phyloP scores from a whole-genome alignment of 1,139 yeast species.

The Kodamaea plutei region DNA sequence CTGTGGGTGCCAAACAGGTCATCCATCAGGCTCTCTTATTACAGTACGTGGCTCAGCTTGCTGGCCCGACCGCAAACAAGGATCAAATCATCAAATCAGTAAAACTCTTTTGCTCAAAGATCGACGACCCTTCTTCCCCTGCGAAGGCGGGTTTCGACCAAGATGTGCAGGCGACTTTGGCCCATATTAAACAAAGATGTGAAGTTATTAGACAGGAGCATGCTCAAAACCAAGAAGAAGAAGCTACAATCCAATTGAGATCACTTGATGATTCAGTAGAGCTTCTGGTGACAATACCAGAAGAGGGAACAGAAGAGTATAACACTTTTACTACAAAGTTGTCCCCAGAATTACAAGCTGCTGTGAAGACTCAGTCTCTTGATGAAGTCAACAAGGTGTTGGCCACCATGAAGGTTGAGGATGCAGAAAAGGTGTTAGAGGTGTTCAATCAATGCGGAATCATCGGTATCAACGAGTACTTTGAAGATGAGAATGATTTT shows the following conservation, averaged over 20 bases:
- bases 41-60: conserved; percentile 70
- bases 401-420: conserved; percentile 68
- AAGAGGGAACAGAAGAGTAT: conserved; percentile 48
- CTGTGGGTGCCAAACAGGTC: conserved; percentile 50
- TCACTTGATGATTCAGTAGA: conserved; percentile 83
- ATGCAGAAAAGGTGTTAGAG: conserved; percentile 76
- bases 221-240: conserved; percentile 44
- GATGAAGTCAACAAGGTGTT: conserved; percentile 84
- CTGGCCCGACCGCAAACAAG: conserved; percentile 32
- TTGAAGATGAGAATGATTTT: conserved; percentile 25
- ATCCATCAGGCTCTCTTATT: conserved; percentile 78
- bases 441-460: conserved; percentile 78
- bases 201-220: conserved; percentile 51
- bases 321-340: conserved; percentile 50
- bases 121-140: conserved; percentile 51
- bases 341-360: conserved; percentile 64
- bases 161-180: conserved; percentile 67
- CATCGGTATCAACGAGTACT: conserved; percentile 56
- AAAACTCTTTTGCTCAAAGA: conserved; percentile 63
- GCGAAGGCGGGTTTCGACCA: conserved; percentile 64
- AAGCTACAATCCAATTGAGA: conserved; percentile 80
- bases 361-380: conserved; percentile 65
- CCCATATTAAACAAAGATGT: conserved; percentile 75
- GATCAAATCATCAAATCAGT: conserved; percentile 51
- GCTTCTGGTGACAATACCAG: conserved; percentile 69